Base-by-base conservation (phyloP, 495 filamentous ascomycete genomes). In the Aspergillus mulundensis region DNA sequence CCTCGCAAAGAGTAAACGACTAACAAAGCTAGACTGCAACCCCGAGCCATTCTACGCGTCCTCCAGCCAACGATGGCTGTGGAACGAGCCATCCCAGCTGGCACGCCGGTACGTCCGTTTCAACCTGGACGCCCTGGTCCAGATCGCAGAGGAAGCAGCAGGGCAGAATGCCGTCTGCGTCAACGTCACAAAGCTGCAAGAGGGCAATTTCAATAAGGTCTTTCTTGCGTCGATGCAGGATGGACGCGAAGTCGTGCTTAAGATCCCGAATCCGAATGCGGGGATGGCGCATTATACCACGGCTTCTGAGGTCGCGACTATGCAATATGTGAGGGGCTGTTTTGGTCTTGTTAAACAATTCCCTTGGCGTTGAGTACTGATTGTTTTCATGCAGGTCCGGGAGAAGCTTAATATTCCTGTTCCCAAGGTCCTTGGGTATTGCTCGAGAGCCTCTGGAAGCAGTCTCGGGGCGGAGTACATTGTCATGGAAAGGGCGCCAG, bases 301-400 rank as follows among this genome's bases (percentile, higher is more conserved):
- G 0, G 63, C 65, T 16, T 65, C 64, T 49, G 69, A 72, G 56
- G 69, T 69, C 11, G 69, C 69, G 0, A 70, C 67, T 32, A 54
- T 72, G 47, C 52, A 61, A 2, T 72, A 63, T 55, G 43, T 46
- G 34, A 46, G 11, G 14, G 15, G 16, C 21, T 23, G 5, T 18
- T 7, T 30, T 15, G 16, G 1, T 28, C 43, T 15, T 14, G 7
- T 15, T 8, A 4, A 3, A 24, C 11, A 24, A 14, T 3, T 24
- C 21, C 3, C 19, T 45, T 28, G 25, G 25, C 25, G 25, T 28
- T 28, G 25, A 8, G 8, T 28, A 8, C 25, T 28, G 8, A 28
- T 8, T 8, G 3, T 4, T 8, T 4, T 28, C 25, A 28, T 8
- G 25, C 25, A 28, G 25, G 25, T 28, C 25, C 25, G 25, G 8